Conservation (phyloP, 2,329 filamentous ascomycete species). For the Dactylonectria macrodidyma region DNA sequence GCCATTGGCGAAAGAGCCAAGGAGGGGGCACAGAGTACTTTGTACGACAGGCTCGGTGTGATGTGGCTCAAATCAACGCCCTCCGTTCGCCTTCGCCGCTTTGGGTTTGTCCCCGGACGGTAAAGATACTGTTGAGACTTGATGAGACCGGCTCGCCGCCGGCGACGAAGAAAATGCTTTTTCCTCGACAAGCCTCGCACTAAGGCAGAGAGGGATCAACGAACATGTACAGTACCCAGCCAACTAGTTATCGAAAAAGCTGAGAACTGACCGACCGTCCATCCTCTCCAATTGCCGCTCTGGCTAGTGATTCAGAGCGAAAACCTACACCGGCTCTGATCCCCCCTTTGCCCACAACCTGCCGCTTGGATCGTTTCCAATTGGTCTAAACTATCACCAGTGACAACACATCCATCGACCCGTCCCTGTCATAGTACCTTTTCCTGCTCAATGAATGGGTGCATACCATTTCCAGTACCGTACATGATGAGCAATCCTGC, state of each 20-base stretch:
- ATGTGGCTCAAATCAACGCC: conserved; percentile 31
- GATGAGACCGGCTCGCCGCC: background rate
- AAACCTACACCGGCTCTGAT: background rate
- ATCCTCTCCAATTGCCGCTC: conserved; percentile 16
- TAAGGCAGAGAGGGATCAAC: background rate
- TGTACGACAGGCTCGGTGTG: conserved; percentile 28
- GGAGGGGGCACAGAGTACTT: conserved; percentile 15
- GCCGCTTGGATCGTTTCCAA: conserved; percentile 6
- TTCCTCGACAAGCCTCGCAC: background rate
- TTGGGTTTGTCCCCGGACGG: conserved; percentile 12
- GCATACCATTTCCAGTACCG: conserved; percentile 1
- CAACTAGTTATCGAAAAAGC: background rate
- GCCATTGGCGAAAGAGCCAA: conserved; percentile 3
- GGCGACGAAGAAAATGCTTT: background rate
- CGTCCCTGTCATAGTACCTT: conserved; percentile 9
- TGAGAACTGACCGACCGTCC: conserved; percentile 16
- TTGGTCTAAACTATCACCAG: conserved; percentile 19
- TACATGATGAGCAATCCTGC: conserved; percentile 28
- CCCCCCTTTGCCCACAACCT: background rate
- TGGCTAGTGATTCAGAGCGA: background rate
- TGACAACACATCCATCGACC: conserved; percentile 18
- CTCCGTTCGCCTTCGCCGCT: background rate
- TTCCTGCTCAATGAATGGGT: conserved; percentile 11
- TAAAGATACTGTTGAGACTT: background rate
- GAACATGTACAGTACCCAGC: background rate